These are phyloP conservation scores for Solanum arcanum DNA, from an alignment of 257 asterid genomes.

Conservation along the genomic window DNA sequence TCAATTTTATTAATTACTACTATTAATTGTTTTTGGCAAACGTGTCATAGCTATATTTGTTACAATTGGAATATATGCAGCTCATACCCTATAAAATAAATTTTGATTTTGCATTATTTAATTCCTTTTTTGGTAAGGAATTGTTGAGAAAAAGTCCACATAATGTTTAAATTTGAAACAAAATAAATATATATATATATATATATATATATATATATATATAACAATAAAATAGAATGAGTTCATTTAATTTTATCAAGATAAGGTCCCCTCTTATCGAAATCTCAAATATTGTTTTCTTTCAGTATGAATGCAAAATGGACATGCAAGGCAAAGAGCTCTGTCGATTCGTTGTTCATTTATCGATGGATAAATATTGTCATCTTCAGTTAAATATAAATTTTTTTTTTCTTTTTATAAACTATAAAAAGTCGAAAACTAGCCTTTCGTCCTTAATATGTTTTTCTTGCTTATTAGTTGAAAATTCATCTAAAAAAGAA, in stretches of 20 bases:
- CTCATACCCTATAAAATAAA: not conserved
- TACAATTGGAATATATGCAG: not conserved
- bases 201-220: not conserved
- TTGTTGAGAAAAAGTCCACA: not conserved
- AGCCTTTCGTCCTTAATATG: too few relatives aligned
- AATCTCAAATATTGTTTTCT: not conserved
- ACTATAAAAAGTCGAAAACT: too few relatives aligned
- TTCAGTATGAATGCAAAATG: not conserved
- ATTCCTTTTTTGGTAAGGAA: not conserved
- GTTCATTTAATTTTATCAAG: not conserved
- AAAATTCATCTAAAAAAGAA: too few relatives aligned
- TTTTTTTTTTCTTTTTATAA: too few relatives aligned
- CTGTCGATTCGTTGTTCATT: not conserved
- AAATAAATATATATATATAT: not conserved
- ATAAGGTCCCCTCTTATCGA: constrained; percentile 2
- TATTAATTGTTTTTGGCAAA: not conserved
- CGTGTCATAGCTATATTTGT: not conserved
- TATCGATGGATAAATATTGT: not conserved
- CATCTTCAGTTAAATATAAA: accelerated
- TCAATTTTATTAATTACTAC: not conserved
- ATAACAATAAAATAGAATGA: not conserved
- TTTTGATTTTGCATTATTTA: not conserved
- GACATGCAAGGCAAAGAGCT: not conserved
- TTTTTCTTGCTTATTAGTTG: too few relatives aligned
- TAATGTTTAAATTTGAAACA: not conserved